Evolutionary conservation across 306 rosid species (phyloP).

Genomic region (Cyamopsis tetragonoloba): DNA sequence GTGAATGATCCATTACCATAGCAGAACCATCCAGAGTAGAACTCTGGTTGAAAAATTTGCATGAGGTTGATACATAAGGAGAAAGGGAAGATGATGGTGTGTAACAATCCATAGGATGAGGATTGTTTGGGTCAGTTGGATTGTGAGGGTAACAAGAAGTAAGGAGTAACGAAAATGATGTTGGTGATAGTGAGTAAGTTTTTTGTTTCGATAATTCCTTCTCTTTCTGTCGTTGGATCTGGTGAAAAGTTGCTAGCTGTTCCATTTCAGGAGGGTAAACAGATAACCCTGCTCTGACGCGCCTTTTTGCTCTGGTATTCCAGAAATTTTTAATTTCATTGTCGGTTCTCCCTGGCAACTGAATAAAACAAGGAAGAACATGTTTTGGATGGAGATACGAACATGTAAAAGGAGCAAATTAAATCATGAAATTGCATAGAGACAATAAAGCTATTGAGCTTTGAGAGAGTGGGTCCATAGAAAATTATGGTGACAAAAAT

Average conservation of each 20-base stretch:
- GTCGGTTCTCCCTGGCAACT: slow-evolving; percentile 90
- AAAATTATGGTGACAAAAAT: slow-evolving; percentile 4
- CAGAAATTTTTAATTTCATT: slow-evolving; percentile 90
- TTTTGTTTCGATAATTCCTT: too few species aligned
- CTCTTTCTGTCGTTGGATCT: too few species aligned
- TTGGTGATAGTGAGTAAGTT: too few species aligned
- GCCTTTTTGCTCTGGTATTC: slow-evolving; percentile 81
- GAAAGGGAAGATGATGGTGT: slow-evolving; percentile 49
- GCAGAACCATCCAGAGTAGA: neutral
- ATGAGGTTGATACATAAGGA: slow-evolving; percentile 36
- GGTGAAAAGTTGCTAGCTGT: too few species aligned
- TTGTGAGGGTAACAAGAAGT: slow-evolving; percentile 34
- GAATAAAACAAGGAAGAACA: slow-evolving; percentile 10
- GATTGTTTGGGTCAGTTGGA: slow-evolving; percentile 14
- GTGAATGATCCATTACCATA: slow-evolving; percentile 17
- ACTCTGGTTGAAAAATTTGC: slow-evolving; percentile 30
- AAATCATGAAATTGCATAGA: neutral
- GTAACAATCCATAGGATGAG: slow-evolving; percentile 9
- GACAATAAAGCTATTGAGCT: neutral
- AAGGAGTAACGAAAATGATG: slow-evolving; percentile 37
- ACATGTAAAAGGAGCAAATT: neutral
- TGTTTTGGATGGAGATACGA: neutral
- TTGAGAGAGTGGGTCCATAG: slow-evolving; percentile 28
- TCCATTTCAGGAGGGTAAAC: slow-evolving; percentile 56
- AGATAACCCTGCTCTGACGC: slow-evolving; percentile 71